Evolutionary conservation across 2,329 filamentous ascomycete species (phyloP).

Genomic region (Cercospora citrullina): DNA sequence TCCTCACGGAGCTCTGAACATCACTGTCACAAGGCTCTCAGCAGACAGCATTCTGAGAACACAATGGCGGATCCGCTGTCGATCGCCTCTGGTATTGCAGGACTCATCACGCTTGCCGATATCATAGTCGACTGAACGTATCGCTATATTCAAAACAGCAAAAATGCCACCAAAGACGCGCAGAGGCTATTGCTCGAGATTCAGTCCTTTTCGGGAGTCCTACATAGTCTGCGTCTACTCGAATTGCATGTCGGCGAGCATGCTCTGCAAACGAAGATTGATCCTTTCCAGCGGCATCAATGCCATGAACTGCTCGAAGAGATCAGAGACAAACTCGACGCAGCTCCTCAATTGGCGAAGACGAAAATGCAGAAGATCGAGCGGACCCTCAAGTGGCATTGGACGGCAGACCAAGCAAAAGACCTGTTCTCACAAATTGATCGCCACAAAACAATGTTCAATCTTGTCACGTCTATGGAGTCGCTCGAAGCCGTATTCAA

Average conservation of each 20-base stretch:
- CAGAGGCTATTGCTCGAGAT: background rate
- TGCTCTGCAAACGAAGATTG: background rate
- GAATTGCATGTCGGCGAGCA: background rate
- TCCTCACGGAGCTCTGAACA: too few relatives aligned
- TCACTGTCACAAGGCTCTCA: background rate
- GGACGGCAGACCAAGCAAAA: background rate
- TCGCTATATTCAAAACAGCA: background rate
- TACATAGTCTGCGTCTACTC: background rate
- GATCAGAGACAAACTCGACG: background rate
- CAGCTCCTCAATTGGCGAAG: background rate
- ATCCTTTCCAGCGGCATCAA: background rate
- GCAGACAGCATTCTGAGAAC: background rate
- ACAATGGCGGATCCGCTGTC: background rate
- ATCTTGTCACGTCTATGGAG: background rate
- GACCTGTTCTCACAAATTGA: background rate
- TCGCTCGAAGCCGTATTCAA: background rate
- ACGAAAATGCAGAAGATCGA: background rate
- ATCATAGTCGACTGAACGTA: background rate
- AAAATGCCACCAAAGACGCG: background rate
- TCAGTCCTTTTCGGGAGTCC: background rate
- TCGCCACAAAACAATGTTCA: background rate
- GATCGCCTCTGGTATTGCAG: background rate
- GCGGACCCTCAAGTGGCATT: background rate
- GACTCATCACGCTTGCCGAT: background rate
- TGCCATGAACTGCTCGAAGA: background rate